Base-by-base conservation (phyloP, 83 land plant species). In the Picea abies region DNA sequence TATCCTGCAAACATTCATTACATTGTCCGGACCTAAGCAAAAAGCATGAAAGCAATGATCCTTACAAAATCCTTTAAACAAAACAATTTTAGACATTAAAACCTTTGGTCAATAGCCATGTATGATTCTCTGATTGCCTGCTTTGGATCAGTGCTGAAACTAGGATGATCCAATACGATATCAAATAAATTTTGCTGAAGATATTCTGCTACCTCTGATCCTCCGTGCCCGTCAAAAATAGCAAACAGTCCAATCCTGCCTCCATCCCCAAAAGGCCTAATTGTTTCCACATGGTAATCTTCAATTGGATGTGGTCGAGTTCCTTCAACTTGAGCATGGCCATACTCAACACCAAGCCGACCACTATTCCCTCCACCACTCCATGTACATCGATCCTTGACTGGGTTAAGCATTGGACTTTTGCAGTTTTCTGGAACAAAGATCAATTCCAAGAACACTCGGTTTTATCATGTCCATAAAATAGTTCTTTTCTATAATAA, bases 191-290 rank as follows among this genome's bases (percentile, higher is more conserved):
- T 58, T 41, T 86, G 65, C 77, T 84, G 63, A 76, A 86, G 87
- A 76, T 72, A 84, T 6, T 87, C 37, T 12, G 88, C 88, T 16
- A 86, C 88, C 71, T 80, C 79, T 23, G 87, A 26, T 12, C 88
- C 88, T 61, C 80, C 81, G 65, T 84, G 88, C 47, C 88, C 88
- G 76, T 86, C 88, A 75, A 68, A 86, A n/a, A 84, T 87, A 63
- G 83, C 88, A 52, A 86, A 86, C 67, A 86, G 41, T 49, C 87
- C 88, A 16, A 86, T 84, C 52, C 81, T 87, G 22, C 76, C 68
- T 22, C 75, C 83, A 15, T 86, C 15, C 8, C 76, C 83, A 58
- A 80, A 80, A 26, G 70, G 62, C 63, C 73, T 69, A 71, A 84
- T 84, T 63, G 82, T 56, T 41, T 83, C 88, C 32, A 84, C 86